Conservation (phyloP, 768 basidiomycete species). For the Nidularia pulvinata region DNA sequence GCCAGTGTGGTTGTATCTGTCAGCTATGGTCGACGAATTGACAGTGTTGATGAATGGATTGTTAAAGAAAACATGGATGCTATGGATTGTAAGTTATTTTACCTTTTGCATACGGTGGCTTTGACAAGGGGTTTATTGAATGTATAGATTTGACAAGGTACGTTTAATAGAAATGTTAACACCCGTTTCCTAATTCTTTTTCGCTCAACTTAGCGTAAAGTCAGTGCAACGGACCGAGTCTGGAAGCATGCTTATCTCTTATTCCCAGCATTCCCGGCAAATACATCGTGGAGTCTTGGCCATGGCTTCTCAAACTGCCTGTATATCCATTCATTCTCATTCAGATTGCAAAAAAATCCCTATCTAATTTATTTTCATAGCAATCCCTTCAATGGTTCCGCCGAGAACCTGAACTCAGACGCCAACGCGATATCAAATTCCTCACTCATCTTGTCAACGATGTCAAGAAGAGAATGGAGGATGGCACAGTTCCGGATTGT, state of each 20-base stretch:
- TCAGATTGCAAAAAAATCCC: neutral
- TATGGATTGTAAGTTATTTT: conserved; percentile 32
- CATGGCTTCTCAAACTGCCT: conserved; percentile 43
- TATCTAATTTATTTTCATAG: conserved; percentile 11
- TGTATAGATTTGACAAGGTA: conserved; percentile 16
- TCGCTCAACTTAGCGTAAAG: too few relatives aligned
- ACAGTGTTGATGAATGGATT: conserved; percentile 44
- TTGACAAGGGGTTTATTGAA: too few relatives aligned
- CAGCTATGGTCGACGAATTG: conserved; percentile 39
- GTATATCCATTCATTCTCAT: conserved; percentile 14
- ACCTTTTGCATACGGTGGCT: too few relatives aligned
- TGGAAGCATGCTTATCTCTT: neutral
- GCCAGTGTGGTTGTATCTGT: conserved; percentile 44
- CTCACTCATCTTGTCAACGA: conserved; percentile 37
- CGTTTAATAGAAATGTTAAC: too few relatives aligned
- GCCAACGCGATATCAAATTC: conserved; percentile 32
- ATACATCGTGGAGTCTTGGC: conserved; percentile 46
- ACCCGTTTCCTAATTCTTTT: too few relatives aligned
- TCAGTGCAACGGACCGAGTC: too few relatives aligned
- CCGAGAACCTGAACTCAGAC: conserved; percentile 32
- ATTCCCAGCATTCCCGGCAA: conserved; percentile 41
- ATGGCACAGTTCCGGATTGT: conserved; percentile 35
- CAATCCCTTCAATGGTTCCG: conserved; percentile 41
- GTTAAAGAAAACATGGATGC: conserved; percentile 43
- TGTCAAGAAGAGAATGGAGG: conserved; percentile 37